Evolutionary conservation across 129 eudicot species (phyloP), one percentile per base, ranked within the genome.

Genomic region (Saposhnikovia divaricata): DNA sequence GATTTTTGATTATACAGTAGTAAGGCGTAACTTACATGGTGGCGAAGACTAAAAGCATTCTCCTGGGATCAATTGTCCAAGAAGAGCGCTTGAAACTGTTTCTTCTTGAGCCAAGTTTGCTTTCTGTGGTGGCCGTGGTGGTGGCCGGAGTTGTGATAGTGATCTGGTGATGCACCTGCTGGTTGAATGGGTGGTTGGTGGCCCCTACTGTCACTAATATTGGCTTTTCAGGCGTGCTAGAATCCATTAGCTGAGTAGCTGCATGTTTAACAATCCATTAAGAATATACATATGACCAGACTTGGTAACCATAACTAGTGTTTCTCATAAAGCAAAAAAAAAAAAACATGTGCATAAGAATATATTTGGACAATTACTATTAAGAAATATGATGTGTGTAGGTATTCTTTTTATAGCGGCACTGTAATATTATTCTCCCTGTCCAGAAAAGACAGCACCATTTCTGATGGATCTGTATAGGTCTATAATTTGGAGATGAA

Each of bases 11-110:
- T 68, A 65, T 65, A 31, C 73, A 68, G 39, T 23, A 38, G 1
- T 5, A 8, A 59, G 45, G 45, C 48, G 74, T 44, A 55, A 85
- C 98, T 91, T 86, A 93, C 98, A 93, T 76, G 50, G 94, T 89
- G 71, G 96, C 96, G 61, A 91, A 93, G 85, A 93, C 79, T 88
- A 91, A 78, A 27, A 93, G 84, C 78, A 93, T 89, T 84, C 94
- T 91, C 79, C 91, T 83, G 11, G 98, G 96, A 27, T 88, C 89
- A 68, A 85, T 46, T 66, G 84, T 72, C 86, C 90, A 85, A 28
- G 83, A 21, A 37, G 81, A 79, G 25, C 95, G 96, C 61, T 82
- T 87, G 80, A 91, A 91, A 48, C 97, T 85, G 65, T 78, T 83
- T 79, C 89, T 85, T 84, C 77, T 88, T 65, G 84, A 79, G 28